Evolutionary conservation across 2,329 filamentous ascomycete species (phyloP), one percentile per base, ranked within the genome.

Genomic region (Thielaviopsis populi): DNA sequence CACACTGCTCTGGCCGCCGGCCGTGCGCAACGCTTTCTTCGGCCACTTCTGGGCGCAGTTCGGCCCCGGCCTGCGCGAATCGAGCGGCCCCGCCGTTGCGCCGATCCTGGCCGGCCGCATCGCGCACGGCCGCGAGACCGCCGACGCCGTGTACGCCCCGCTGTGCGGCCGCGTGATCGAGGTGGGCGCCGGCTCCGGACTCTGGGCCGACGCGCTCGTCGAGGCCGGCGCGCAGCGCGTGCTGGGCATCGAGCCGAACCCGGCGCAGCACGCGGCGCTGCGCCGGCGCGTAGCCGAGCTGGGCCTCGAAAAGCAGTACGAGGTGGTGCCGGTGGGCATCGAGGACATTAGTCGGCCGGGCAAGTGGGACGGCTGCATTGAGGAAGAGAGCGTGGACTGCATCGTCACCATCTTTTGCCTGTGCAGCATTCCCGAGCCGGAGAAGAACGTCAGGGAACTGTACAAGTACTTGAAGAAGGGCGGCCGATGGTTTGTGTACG

Each of bases 171-270:
- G 78, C 1, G 79, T 84, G 4, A 71, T 86, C 53, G 85, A 88
- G 72, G 77, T 87, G 63, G 84, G 84, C 2, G 79, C 84, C 1
- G 85, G 82, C 2, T 77, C 73, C 1, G 84, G 84, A 2, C 75
- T 83, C 71, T 86, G 83, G 83, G 77, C 82, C 3, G 75, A 79
- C 42, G 71, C 84, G 19, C 82, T 84, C 63, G 70, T 72, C 30
- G 69, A 74, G 13, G 56, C 63, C 7, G 65, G 63, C 3, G 61
- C 66, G 2, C n/a, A 63, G 11, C 77, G 75, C 40, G 74, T 87
- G 53, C 85, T 82, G 68, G 85, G 84, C 63, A 78, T 87, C 3
- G 85, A 88, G 73, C 85, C 85, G 2, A 87, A 86, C 70, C 63
- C 70, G 0, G 76, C 75, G 42, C 79, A 81, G 63, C 80, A 84